Evolutionary conservation across 1,139 yeast species (phyloP).

Genomic region (Sugiyamaella pinicola): DNA sequence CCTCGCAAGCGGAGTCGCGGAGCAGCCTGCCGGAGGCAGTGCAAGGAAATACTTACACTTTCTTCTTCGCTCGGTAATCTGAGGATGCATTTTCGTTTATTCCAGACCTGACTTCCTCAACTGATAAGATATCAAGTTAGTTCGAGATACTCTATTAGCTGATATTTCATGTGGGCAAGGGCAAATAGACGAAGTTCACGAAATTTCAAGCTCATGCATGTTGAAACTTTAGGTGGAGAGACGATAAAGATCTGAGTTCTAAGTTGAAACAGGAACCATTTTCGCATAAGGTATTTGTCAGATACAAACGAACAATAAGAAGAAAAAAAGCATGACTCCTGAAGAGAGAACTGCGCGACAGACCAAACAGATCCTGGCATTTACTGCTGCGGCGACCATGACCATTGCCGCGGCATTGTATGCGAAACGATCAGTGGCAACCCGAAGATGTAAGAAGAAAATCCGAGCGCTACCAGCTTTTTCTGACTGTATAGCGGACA

Average conservation of each 20-base stretch:
- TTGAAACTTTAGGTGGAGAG: neutral
- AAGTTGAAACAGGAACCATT: neutral
- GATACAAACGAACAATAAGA: no score
- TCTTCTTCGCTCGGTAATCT: slow-evolving; percentile 35
- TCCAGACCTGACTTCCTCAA: neutral
- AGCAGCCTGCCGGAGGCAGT: no score
- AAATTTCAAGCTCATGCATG: slow-evolving; percentile 16
- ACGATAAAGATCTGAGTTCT: neutral
- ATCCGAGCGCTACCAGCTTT: neutral
- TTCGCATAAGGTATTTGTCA: no score
- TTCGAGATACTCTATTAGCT: neutral
- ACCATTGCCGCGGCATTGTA: slow-evolving; percentile 73
- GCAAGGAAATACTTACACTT: slow-evolving; percentile 33
- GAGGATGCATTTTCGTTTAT: slow-evolving; percentile 34
- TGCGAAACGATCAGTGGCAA: slow-evolving; percentile 71
- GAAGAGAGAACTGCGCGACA: slow-evolving; percentile 46
- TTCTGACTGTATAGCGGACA: no score
- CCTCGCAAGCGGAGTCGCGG: no score
- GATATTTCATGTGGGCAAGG: slow-evolving; percentile 13
- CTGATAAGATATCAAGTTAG: neutral
- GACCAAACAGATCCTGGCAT: slow-evolving; percentile 69
- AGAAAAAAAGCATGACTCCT: slow-evolving; percentile 14
- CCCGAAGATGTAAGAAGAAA: slow-evolving; percentile 60
- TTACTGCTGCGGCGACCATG: slow-evolving; percentile 70
- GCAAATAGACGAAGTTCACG: neutral